phyloP scores from a whole-genome alignment of 331 rosid genomes.

The Rhamnella rubrinervis region DNA sequence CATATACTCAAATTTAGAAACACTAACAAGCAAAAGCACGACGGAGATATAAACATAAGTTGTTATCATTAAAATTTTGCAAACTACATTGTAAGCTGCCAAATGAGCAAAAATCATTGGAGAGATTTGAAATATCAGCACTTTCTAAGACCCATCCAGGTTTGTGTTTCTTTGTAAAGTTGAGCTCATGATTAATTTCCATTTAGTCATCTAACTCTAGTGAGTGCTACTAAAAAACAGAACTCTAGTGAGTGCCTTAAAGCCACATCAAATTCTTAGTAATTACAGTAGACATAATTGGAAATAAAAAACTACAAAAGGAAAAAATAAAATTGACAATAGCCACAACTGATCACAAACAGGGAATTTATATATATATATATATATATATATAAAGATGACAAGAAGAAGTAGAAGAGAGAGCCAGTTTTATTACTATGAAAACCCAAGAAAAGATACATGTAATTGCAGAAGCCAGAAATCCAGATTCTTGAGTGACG shows the following conservation, averaged over 20 bases:
- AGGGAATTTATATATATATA: too few relatives aligned
- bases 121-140: not conserved
- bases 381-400: too few relatives aligned
- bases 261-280: not conserved
- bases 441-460: conserved; percentile 64
- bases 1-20: not conserved
- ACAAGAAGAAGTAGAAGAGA: not conserved
- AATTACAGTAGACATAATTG: too few relatives aligned
- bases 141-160: not conserved
- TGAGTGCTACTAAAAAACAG: not conserved
- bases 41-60: too few relatives aligned
- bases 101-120: not conserved
- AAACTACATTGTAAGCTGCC: too few relatives aligned
- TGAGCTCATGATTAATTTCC: conserved; percentile 1
- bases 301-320: too few relatives aligned
- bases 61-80: not conserved
- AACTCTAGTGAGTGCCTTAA: not conserved
- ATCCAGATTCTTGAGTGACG: conserved; percentile 77
- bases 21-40: not conserved
- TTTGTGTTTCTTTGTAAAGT: not conserved
- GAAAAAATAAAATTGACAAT: too few relatives aligned
- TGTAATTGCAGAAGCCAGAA: conserved; percentile 64
- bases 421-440: conserved; percentile 48
- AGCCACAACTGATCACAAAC: too few relatives aligned
- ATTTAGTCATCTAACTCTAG: not conserved